Evolutionary conservation across 2,329 filamentous ascomycete species (phyloP).

Genomic region (Ophiostoma pallidulum): DNA sequence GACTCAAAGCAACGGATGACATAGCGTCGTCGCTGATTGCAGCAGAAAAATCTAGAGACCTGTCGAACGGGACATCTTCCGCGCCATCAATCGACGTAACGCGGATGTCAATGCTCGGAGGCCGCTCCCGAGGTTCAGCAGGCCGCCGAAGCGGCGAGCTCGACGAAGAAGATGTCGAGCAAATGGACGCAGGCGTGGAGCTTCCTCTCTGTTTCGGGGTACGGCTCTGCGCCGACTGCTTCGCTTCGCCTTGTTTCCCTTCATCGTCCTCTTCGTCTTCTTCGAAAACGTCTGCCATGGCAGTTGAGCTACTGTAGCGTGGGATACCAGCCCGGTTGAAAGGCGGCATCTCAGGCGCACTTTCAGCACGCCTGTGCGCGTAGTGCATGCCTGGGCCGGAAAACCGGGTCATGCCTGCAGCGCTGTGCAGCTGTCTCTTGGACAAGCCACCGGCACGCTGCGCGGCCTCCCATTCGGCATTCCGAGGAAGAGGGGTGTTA

Average conservation of each 20-base stretch:
- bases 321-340: slow-evolving; percentile 59
- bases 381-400: slow-evolving; percentile 62
- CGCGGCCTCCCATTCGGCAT: slow-evolving; percentile 58
- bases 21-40: slow-evolving; percentile 13
- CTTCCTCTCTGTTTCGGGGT: background rate
- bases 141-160: slow-evolving; percentile 1
- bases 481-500: slow-evolving; percentile 62
- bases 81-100: slow-evolving; percentile 14
- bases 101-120: slow-evolving; percentile 18
- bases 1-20: slow-evolving; percentile 25
- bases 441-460: slow-evolving; percentile 47
- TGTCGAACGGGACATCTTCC: slow-evolving; percentile 1
- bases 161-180: slow-evolving; percentile 2
- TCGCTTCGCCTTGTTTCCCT: background rate
- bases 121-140: slow-evolving; percentile 1
- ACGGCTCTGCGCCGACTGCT: background rate
- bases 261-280: slow-evolving; percentile 61
- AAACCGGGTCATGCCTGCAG: slow-evolving; percentile 60
- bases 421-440: slow-evolving; percentile 67
- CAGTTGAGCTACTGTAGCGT: slow-evolving; percentile 56
- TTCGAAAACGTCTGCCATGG: slow-evolving; percentile 81
- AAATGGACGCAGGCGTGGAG: slow-evolving; percentile 1
- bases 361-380: slow-evolving; percentile 66
- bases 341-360: slow-evolving; percentile 67
- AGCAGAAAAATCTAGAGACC: slow-evolving; percentile 1